Evolutionary conservation across 179 eudicot species (phyloP).

Genomic region (Beta lomatogona): DNA sequence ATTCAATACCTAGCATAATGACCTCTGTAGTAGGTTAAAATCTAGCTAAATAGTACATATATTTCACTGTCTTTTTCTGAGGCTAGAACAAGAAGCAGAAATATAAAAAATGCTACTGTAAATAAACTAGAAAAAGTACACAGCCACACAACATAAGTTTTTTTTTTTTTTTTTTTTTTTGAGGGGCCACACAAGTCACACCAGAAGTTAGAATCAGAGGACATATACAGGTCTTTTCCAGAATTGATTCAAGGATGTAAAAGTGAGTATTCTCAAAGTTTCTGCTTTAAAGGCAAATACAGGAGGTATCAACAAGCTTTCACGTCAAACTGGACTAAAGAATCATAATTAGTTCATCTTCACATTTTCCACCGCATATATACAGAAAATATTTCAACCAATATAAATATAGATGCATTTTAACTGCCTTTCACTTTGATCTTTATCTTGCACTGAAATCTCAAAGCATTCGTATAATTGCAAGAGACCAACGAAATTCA

Average conservation of each 20-base stretch:
- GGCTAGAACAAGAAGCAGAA: not conserved
- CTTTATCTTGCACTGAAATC: not conserved
- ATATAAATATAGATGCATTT: not conserved
- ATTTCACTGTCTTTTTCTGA: not conserved
- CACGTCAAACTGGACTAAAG: too few species aligned
- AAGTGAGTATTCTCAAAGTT: too few species aligned
- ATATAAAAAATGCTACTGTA: not conserved
- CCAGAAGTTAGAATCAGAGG: too few species aligned
- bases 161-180: too few species aligned
- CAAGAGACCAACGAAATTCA: conserved; percentile 4
- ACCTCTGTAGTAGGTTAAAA: not conserved
- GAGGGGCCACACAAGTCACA: too few species aligned
- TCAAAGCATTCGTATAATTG: conserved; percentile 1
- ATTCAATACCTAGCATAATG: conserved; percentile 2
- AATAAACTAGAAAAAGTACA: too few species aligned
- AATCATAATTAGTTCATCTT: not conserved
- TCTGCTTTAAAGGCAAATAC: too few species aligned
- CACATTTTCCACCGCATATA: not conserved
- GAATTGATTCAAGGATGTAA: too few species aligned
- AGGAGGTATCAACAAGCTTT: too few species aligned
- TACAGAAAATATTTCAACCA: not conserved
- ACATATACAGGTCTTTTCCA: too few species aligned
- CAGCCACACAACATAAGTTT: too few species aligned
- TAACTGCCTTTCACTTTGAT: not conserved
- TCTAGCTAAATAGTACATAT: not conserved